Percentiles rank a stretch among this genome's conserved stretches.
Evolutionary conservation across 2,329 filamentous ascomycete species (phyloP).

Genomic region (Cercospora janseana): DNA sequence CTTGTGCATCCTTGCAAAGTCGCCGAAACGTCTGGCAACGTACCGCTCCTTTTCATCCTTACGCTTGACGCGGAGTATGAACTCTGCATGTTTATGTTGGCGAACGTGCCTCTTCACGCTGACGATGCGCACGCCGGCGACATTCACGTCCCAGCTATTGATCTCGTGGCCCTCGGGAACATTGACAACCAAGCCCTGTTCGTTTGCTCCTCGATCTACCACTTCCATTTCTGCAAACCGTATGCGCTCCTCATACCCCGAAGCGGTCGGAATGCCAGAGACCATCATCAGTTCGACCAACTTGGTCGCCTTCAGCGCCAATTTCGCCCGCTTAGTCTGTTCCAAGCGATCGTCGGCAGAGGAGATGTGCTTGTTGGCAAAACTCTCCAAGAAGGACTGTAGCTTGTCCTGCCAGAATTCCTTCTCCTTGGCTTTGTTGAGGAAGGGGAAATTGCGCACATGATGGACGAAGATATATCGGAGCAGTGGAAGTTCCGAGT

Average conservation of each 20-base stretch:
- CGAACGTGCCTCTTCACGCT: constrained; percentile 81
- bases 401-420: constrained; percentile 99
- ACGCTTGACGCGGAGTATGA: constrained; percentile 80
- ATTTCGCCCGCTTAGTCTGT: constrained; percentile 89
- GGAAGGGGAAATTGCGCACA: constrained; percentile 94
- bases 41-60: constrained; percentile 73
- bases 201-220: constrained; percentile 88
- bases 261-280: constrained; percentile 90
- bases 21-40: constrained; percentile 81
- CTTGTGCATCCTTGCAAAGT: constrained; percentile 79
- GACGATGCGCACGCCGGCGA: constrained; percentile 80
- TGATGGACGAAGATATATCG: constrained; percentile 98
- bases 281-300: constrained; percentile 99
- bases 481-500: constrained; percentile 89
- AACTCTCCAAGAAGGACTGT: constrained; percentile 93
- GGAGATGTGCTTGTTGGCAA: constrained; percentile 94
- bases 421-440: constrained; percentile 95
- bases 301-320: constrained; percentile 91
- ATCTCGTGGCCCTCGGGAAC: constrained; percentile 87
- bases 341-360: constrained; percentile 94
- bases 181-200: constrained; percentile 81
- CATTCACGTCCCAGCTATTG: constrained; percentile 96
- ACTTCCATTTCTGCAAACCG: constrained; percentile 96
- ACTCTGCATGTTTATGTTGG: constrained; percentile 91
- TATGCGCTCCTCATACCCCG: constrained; percentile 95